phyloP scores from a whole-genome alignment of 2,329 filamentous ascomycete species.

The Endothia cerciana region DNA sequence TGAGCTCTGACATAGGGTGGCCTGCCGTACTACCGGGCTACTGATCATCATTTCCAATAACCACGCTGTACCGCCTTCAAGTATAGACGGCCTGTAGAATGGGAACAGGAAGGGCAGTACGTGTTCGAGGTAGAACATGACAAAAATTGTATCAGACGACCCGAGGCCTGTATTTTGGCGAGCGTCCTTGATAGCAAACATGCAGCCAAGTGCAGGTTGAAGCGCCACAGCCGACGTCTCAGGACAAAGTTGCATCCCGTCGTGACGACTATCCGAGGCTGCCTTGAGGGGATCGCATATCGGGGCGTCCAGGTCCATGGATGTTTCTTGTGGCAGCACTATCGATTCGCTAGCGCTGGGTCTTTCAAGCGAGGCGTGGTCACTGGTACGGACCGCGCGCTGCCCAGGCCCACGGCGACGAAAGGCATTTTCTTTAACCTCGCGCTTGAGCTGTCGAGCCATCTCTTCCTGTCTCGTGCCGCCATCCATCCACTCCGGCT shows the following conservation, averaged over 20 bases:
- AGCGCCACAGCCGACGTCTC: conserved; percentile 37
- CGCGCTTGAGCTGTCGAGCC: conserved; percentile 57
- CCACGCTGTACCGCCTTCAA: conserved; percentile 30
- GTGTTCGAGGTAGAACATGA: conserved; percentile 35
- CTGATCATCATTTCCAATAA: conserved; percentile 31
- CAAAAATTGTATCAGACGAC: conserved; percentile 29
- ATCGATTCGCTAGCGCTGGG: too few relatives aligned
- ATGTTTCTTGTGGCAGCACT: too few relatives aligned
- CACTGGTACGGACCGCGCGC: conserved; percentile 44
- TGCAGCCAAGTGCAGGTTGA: conserved; percentile 24
- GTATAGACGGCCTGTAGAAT: conserved; percentile 33
- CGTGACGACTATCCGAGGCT: too few relatives aligned
- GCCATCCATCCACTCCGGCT: conserved; percentile 63
- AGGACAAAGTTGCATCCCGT: too few relatives aligned
- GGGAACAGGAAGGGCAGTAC: conserved; percentile 35
- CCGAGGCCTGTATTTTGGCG: conserved; percentile 1
- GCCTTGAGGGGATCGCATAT: too few relatives aligned
- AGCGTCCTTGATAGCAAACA: conserved; percentile 2
- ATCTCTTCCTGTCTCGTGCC: conserved; percentile 53
- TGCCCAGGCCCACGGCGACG: conserved; percentile 25
- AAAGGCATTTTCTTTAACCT: conserved; percentile 50
- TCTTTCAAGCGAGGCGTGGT: too few relatives aligned
- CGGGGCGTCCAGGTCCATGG: too few relatives aligned
- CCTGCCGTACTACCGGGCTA: conserved; percentile 33
- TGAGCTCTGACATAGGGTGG: conserved; percentile 32